phyloP scores from a whole-genome alignment of 148 eudicot species.

The Dysphania ambrosioides region DNA sequence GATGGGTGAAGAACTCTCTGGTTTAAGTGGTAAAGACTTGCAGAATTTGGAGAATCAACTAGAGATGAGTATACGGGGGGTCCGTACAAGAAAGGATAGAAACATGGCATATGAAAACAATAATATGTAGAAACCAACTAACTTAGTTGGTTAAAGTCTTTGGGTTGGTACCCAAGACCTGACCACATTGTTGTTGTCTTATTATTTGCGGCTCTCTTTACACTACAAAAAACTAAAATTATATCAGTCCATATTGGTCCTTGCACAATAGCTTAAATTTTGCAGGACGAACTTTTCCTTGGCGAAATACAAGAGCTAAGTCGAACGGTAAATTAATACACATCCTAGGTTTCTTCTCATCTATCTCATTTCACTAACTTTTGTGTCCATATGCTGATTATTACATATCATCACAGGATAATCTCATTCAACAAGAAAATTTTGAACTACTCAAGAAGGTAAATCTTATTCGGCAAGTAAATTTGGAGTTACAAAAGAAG shows the following conservation, averaged over 20 bases:
- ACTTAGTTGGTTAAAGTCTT: no score
- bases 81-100: conserved; percentile 40
- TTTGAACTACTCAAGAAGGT: conserved; percentile 65
- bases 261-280: not conserved
- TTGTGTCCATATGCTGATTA: conserved; percentile 18
- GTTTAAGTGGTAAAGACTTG: conserved; percentile 39
- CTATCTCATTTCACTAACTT: not conserved
- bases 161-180: no score
- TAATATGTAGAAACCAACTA: no score
- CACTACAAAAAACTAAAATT: not conserved
- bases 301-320: conserved; percentile 71
- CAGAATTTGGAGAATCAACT: conserved; percentile 42
- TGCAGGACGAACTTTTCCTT: conserved; percentile 59
- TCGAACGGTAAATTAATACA: conserved; percentile 40
- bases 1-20: conserved; percentile 51
- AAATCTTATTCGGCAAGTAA: conserved; percentile 45
- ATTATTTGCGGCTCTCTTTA: no score
- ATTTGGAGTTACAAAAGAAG: conserved; percentile 51
- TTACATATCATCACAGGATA: conserved; percentile 38
- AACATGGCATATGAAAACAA: no score
- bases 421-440: conserved; percentile 62
- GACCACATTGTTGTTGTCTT: no score
- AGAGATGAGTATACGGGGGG: conserved; percentile 40
- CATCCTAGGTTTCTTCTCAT: conserved; percentile 8
- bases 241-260: not conserved